Conservation (phyloP, 2,329 filamentous ascomycete genomes). For the Ophiostoma sp. region DNA sequence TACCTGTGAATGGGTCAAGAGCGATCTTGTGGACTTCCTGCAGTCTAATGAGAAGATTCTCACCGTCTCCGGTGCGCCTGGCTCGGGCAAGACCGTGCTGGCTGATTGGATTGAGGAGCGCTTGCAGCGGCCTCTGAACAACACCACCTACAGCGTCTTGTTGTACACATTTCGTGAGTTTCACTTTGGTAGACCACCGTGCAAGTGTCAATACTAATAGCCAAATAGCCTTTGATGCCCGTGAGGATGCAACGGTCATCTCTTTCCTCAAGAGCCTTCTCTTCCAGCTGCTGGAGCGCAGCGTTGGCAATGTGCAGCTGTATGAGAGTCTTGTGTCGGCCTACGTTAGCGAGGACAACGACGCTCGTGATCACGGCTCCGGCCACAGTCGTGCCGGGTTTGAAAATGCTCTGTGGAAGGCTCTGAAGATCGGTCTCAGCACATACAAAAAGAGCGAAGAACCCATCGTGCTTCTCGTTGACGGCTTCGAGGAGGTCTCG, state of each 20-base stretch:
- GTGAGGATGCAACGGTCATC: constrained; percentile 31
- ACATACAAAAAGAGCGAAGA: constrained; percentile 30
- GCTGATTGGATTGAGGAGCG: constrained; percentile 48
- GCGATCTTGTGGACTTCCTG: constrained; percentile 35
- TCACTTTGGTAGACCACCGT: neutral
- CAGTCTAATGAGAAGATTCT: constrained; percentile 34
- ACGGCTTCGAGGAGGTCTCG: constrained; percentile 36
- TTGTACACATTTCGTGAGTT: constrained; percentile 37
- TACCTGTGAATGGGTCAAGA: constrained; percentile 39
- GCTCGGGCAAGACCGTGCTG: constrained; percentile 83
- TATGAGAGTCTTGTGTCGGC: constrained; percentile 33
- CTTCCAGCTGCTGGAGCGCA: constrained; percentile 37
- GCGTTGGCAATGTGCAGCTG: constrained; percentile 36
- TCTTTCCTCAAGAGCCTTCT: constrained; percentile 37
- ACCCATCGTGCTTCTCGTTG: constrained; percentile 35
- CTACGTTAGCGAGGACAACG: constrained; percentile 24
- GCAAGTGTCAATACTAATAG: neutral
- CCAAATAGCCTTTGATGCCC: constrained; percentile 29
- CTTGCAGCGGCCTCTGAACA: constrained; percentile 36
- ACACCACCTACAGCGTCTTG: constrained; percentile 35
- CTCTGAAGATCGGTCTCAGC: constrained; percentile 33
- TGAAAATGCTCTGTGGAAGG: constrained; percentile 34
- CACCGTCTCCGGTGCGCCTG: constrained; percentile 58
- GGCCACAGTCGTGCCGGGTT: constrained; percentile 19
- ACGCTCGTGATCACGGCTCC: neutral